Conservation (phyloP, 768 basidiomycete species). For the Boletus vinaceobasis region DNA sequence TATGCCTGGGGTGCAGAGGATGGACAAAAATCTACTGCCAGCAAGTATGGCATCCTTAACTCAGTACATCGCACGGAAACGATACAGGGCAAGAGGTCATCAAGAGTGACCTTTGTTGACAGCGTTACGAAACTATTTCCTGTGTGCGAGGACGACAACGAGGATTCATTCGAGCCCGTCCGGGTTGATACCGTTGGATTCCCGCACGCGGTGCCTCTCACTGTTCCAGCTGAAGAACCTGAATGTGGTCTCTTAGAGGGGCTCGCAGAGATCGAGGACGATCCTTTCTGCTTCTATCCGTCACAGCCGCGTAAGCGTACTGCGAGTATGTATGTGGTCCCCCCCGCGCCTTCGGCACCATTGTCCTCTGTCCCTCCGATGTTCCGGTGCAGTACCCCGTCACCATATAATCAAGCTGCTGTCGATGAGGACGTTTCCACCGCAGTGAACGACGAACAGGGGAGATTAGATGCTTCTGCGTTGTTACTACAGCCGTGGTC, state of each 20-base stretch:
- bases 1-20: slow-evolving; percentile 40
- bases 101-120: slow-evolving; percentile 18
- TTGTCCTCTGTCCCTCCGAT: slow-evolving; percentile 15
- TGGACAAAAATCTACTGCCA: slow-evolving; percentile 21
- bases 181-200: slow-evolving; percentile 19
- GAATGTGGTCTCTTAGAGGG: neutral
- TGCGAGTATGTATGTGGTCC: slow-evolving; percentile 24
- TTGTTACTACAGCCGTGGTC: slow-evolving; percentile 29
- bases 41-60: slow-evolving; percentile 19
- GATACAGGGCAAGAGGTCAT: slow-evolving; percentile 11
- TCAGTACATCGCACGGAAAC: slow-evolving; percentile 13
- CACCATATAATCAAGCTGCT: slow-evolving; percentile 22
- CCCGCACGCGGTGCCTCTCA: slow-evolving; percentile 9
- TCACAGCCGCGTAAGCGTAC: slow-evolving; percentile 26
- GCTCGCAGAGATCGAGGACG: slow-evolving; percentile 18
- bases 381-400: slow-evolving; percentile 25
- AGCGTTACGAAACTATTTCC: slow-evolving; percentile 26
- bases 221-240: neutral
- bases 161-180: slow-evolving; percentile 32
- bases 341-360: slow-evolving; percentile 4
- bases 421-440: neutral
- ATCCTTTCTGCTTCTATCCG: slow-evolving; percentile 24
- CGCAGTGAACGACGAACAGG: neutral
- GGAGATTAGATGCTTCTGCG: slow-evolving; percentile 21
- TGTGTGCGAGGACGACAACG: slow-evolving; percentile 30